These are phyloP conservation scores for Neoboletus subvelutipes DNA, from an alignment of 768 basidiomycete species.

Conservation along the genomic window DNA sequence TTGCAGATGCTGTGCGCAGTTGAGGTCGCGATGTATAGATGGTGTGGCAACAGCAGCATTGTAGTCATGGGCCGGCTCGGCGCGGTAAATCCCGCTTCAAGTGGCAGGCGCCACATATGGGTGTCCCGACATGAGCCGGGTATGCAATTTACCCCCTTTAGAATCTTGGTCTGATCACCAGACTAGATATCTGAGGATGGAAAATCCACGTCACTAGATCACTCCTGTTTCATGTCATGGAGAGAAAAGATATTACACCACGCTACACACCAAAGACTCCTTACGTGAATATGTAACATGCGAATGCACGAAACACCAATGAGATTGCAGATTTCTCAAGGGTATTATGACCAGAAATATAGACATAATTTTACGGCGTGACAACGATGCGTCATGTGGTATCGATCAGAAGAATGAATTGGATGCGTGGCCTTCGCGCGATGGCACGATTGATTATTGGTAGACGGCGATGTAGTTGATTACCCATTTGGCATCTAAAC, in stretches of 20 bases:
- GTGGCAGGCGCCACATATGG: no score
- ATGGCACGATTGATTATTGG: slow-evolving; percentile 25
- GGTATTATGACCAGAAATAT: background rate
- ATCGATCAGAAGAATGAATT: background rate
- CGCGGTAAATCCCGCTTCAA: no score
- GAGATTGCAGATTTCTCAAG: background rate
- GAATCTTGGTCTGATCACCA: no score
- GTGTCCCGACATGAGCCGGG: no score
- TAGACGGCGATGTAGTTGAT: slow-evolving; percentile 57
- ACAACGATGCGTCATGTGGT: background rate
- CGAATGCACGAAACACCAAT: background rate
- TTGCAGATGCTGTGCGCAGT: no score
- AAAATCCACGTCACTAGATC: no score
- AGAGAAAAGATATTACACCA: background rate
- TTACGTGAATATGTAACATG: background rate
- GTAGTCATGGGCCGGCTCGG: no score
- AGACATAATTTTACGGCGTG: background rate
- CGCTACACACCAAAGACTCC: background rate
- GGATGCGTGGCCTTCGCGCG: background rate
- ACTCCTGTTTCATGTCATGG: no score
- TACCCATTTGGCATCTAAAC: slow-evolving; percentile 54
- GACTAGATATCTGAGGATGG: no score
- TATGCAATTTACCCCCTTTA: no score
- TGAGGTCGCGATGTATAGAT: no score
- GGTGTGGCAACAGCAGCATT: no score